Base-by-base conservation (phyloP, 805 yeast genomes). In the Candida argentea region DNA sequence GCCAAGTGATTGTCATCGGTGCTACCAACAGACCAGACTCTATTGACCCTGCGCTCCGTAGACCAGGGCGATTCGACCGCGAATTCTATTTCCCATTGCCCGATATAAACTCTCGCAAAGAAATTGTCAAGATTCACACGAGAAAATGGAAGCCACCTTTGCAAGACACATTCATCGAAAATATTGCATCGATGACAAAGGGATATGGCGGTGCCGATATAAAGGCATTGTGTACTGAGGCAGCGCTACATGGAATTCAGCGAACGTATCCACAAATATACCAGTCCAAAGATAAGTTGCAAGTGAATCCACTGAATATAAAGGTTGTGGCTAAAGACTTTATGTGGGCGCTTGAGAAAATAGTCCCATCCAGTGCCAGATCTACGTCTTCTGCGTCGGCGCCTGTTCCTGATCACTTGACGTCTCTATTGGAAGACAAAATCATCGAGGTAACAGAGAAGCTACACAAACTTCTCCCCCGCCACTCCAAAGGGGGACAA, bases 181-280 rank as follows among this genome's bases (percentile, higher is more conserved):
- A 75, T 30, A 62, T 91, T 20, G 89, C 96, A 0, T 64, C 65
- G 13, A 55, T 84, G 32, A 89, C 98, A 0, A 89, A 87, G 49
- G 98, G 98, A 0, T 91, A 83, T 46, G 98, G 98, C 26, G 98
- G 98, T 60, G 97, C 98, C 3, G 98, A 91, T 52, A 60, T 91
- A 37, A 63, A 95, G 31, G 95, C 97, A 0, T 59, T 91, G 17
- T 86, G 97, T 50, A 89, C 97, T 0, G 98, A 91, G 49, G 87
- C 96, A 17, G 97, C 97, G 0, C 62, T 91, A 36, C 77, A 80
- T 43, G 78, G 95, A 43, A 89, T 91, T 22, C 96, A 89, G 54
- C 62, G 97, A 38, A 72, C 78, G 25, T 89, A 79, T 41, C 99
- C 99, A 0, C 97, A 91, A 52, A 89, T 91, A 25, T 91, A 91